A percentile compares a stretch with the other conserved stretches of the same genome.
Evolutionary conservation across 768 basidiomycete genomes (phyloP).

Genomic region (Phallus indusiatus): DNA sequence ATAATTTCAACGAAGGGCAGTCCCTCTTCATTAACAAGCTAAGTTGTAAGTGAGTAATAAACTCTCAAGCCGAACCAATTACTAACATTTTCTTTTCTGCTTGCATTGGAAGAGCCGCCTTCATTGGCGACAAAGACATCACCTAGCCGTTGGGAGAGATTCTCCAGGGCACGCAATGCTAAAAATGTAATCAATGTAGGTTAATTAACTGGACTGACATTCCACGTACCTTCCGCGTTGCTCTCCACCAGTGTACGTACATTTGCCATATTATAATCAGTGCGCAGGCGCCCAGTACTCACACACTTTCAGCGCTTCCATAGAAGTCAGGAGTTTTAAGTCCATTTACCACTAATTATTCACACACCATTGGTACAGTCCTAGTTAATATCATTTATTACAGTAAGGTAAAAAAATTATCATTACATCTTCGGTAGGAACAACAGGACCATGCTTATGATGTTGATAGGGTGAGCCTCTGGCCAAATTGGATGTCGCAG

Average conservation of each 20-base stretch:
- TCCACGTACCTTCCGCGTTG: conserved; percentile 25
- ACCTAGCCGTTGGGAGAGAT: conserved; percentile 49
- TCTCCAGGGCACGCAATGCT: conserved; percentile 23
- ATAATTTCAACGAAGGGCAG: conserved; percentile 71
- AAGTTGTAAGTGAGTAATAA: conserved; percentile 11
- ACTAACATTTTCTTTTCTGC: conserved; percentile 49
- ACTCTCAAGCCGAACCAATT: conserved; percentile 9
- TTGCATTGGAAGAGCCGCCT: conserved; percentile 35
- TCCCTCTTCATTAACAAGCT: conserved; percentile 72
- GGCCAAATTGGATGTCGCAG: conserved; percentile 50
- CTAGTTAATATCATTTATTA: too few species aligned
- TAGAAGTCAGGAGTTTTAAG: too few species aligned
- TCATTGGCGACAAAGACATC: conserved; percentile 44
- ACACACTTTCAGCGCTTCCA: too few species aligned
- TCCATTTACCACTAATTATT: too few species aligned
- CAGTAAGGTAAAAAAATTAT: too few species aligned
- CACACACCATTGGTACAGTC: too few species aligned
- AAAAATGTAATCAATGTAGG: not conserved
- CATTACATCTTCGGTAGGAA: not conserved
- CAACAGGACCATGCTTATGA: conserved; percentile 39
- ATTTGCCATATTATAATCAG: conserved; percentile 3
- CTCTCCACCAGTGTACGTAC: conserved; percentile 21
- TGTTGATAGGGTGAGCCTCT: conserved; percentile 61
- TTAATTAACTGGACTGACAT: not conserved
- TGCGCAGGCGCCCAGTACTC: too few species aligned